Evolutionary conservation across 2,329 filamentous ascomycete genomes (phyloP), one percentile per base, ranked within the genome.

Genomic region (Hymenoscyphus scutula): DNA sequence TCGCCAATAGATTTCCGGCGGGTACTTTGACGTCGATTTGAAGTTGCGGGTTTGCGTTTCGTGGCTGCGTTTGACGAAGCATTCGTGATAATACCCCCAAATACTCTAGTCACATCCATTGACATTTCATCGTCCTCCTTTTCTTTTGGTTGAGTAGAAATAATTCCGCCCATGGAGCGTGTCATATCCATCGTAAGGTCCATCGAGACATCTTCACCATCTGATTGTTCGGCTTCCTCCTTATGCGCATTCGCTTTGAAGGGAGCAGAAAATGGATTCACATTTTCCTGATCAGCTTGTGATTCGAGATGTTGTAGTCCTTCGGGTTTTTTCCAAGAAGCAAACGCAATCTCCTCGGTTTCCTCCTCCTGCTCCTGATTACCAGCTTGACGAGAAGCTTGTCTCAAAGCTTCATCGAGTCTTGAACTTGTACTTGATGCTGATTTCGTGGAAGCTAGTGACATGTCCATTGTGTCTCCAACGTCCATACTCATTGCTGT

Each of bases 61-160:
- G 65, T 64, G 27, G 30, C 17, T 25, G 64, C 15, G 10, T 51
- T 54, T n/a, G 59, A 58, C 32, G 60, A 23, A 32, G 65, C 64
- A 51, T 67, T 70, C 34, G 69, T 62, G 23, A 97, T 76, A 60
- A 98, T 97, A 2, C 88, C 85, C 8, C 94, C 94, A 59, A 96
- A 81, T 8, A 86, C 91, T 60, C 85, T 86, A 1, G 94, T 97
- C 7, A 97, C 91, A 70, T 98, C 94, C 94, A 98, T 97, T 25
- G 91, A 95, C 81, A 96, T 88, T 45, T 82, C 80, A 27, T 80
- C 72, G 58, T 80, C 76, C 63, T 75, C 74, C 29, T 65, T 64
- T 61, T 65, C 54, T 10, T 48, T 48, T 23, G 41, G 3, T 60
- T 67, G 61, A 29, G 61, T 61, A 27, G 71, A 65, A 51, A 76